These are phyloP conservation scores for Kuraishia hungarica DNA, from an alignment of 805 yeast species.

Conservation along the genomic window DNA sequence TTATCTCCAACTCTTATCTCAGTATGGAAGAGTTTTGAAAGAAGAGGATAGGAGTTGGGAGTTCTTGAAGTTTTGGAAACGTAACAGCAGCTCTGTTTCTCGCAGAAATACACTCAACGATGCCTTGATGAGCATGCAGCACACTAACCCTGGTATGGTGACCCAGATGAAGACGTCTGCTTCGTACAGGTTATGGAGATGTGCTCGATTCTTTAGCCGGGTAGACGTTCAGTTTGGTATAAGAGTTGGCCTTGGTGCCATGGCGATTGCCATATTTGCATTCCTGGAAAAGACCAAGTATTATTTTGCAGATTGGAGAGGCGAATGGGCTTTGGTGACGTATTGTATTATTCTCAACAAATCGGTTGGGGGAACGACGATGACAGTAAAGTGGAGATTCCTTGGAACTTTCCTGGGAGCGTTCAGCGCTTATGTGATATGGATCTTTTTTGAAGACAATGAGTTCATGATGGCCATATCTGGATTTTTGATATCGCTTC, in stretches of 20 bases:
- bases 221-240: constrained; percentile 73
- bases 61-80: constrained; percentile 48
- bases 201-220: constrained; percentile 42
- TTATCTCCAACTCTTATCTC: constrained; percentile 35
- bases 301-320: constrained; percentile 56
- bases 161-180: constrained; percentile 15
- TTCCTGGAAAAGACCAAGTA: constrained; percentile 47
- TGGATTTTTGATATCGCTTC: constrained; percentile 39
- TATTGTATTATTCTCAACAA: constrained; percentile 80
- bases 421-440: constrained; percentile 44
- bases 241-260: constrained; percentile 72
- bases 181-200: constrained; percentile 36
- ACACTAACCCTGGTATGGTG: neutral
- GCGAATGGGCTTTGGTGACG: constrained; percentile 82
- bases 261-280: constrained; percentile 58
- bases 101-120: constrained; percentile 2
- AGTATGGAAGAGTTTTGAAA: constrained; percentile 17
- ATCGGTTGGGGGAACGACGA: constrained; percentile 75
- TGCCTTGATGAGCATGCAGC: constrained; percentile 2
- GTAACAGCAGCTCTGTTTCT: neutral
- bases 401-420: constrained; percentile 75
- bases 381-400: constrained; percentile 68
- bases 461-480: constrained; percentile 39
- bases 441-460: constrained; percentile 52
- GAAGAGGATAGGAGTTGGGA: constrained; percentile 28